Evolutionary conservation across 2,329 filamentous ascomycete genomes (phyloP).

Genomic region (Penicillium thymicola): DNA sequence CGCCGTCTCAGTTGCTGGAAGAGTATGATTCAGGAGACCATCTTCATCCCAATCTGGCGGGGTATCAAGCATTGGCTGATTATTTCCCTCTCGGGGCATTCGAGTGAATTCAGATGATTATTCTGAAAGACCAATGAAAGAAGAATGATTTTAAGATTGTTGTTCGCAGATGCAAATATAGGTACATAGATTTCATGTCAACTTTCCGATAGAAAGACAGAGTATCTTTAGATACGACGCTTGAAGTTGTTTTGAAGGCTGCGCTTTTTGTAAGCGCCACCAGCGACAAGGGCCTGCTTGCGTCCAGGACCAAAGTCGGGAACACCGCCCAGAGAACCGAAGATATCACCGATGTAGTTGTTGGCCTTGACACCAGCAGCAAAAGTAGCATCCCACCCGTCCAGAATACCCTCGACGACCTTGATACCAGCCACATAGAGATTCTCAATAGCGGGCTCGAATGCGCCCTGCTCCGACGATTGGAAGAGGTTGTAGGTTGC

Average conservation of each 20-base stretch:
- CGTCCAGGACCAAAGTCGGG: conserved; percentile 59
- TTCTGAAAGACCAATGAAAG: neutral
- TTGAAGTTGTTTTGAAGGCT: conserved; percentile 2
- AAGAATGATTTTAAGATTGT: neutral
- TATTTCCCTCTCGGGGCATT: conserved; percentile 58
- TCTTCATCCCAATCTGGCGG: conserved; percentile 59
- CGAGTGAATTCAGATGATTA: neutral
- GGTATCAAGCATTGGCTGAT: conserved; percentile 60
- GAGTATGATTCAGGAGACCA: conserved; percentile 62
- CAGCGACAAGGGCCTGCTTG: conserved; percentile 16
- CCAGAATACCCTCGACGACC: conserved; percentile 62
- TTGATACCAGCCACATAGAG: conserved; percentile 64
- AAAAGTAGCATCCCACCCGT: conserved; percentile 60
- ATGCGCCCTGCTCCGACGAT: conserved; percentile 58
- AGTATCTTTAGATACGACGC: conserved; percentile 8
- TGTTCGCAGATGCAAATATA: neutral
- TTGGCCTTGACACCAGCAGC: conserved; percentile 53
- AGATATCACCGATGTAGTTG: conserved; percentile 71
- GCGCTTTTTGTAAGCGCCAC: conserved; percentile 23
- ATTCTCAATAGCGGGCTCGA: conserved; percentile 61
- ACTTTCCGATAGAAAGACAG: neutral
- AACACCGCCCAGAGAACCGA: conserved; percentile 62
- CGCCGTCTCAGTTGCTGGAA: conserved; percentile 48
- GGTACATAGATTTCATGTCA: neutral
- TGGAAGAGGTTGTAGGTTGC: conserved; percentile 60